These are phyloP conservation scores for Leptographium flavum DNA, from an alignment of 2,329 filamentous ascomycete species.

Conservation along the genomic window DNA sequence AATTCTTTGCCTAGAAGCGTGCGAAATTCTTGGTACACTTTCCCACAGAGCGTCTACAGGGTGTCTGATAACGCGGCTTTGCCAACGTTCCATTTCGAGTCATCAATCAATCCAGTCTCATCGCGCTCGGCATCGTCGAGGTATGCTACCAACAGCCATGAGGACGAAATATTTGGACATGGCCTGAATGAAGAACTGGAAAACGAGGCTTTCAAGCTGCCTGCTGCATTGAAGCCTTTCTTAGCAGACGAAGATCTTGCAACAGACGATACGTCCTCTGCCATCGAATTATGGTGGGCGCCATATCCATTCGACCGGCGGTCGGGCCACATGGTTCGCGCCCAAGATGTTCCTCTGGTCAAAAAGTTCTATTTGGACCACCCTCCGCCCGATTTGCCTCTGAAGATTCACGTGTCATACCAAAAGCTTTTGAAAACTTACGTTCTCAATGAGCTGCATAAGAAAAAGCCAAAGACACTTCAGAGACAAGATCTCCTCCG, in stretches of 20 bases:
- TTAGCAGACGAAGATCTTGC: slow-evolving; percentile 79
- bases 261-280: slow-evolving; percentile 76
- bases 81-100: slow-evolving; percentile 94
- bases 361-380: slow-evolving; percentile 99
- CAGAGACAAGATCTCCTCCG: slow-evolving; percentile 86
- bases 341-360: slow-evolving; percentile 89
- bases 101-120: slow-evolving; percentile 94
- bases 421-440: slow-evolving; percentile 95
- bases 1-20: slow-evolving; percentile 94
- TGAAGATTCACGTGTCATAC: slow-evolving; percentile 96
- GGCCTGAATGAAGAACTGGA: slow-evolving; percentile 61
- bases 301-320: slow-evolving; percentile 90
- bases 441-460: slow-evolving; percentile 92
- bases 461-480: slow-evolving; percentile 86
- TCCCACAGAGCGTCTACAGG: slow-evolving; percentile 86
- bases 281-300: slow-evolving; percentile 95
- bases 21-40: slow-evolving; percentile 81
- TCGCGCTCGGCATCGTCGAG: slow-evolving; percentile 87
- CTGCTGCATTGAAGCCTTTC: slow-evolving; percentile 71
- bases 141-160: slow-evolving; percentile 82
- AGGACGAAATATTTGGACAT: slow-evolving; percentile 81
- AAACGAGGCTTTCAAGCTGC: slow-evolving; percentile 75
- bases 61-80: slow-evolving; percentile 76
- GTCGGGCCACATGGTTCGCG: slow-evolving; percentile 89
- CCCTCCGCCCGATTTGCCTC: slow-evolving; percentile 71